These are phyloP conservation scores for Nicotiana noctiflora DNA, from an alignment of 257 asterid genomes.

Conservation along the genomic window DNA sequence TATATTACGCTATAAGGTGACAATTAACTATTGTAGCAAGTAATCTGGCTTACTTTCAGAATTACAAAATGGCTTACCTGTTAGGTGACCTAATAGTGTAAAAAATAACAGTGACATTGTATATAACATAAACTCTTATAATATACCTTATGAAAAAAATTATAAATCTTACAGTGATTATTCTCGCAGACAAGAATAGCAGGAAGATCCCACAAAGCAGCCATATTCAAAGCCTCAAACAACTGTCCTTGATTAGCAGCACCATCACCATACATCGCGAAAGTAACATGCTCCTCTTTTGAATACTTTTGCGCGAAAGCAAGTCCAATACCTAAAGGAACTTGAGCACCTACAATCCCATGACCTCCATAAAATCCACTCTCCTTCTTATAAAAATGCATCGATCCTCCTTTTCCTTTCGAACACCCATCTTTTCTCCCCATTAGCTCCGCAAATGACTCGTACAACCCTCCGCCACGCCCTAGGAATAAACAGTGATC, in stretches of 20 bases:
- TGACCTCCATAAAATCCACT: slow-evolving; percentile 90
- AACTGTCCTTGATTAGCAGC: slow-evolving; percentile 98
- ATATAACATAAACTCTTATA: not conserved
- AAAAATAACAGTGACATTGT: not conserved
- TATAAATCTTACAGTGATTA: slow-evolving; percentile 74
- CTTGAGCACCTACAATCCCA: slow-evolving; percentile 95
- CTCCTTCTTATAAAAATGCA: slow-evolving; percentile 91
- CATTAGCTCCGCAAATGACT: slow-evolving; percentile 78
- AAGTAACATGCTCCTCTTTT: slow-evolving; percentile 80
- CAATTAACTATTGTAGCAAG: not conserved
- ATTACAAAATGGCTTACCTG: not conserved
- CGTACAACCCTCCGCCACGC: slow-evolving; percentile 77
- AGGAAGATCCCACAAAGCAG: slow-evolving; percentile 94
- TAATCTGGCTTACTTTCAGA: not conserved
- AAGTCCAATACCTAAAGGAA: slow-evolving; percentile 84
- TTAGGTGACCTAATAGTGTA: too few relatives aligned
- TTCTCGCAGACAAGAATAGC: slow-evolving; percentile 97
- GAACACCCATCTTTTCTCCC: slow-evolving; percentile 90
- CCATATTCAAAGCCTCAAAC: slow-evolving; percentile 95
- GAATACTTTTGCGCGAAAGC: slow-evolving; percentile 88
- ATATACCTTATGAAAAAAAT: not conserved
- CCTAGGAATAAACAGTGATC: slow-evolving; percentile 68
- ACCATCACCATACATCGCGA: slow-evolving; percentile 92
- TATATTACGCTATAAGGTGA: not conserved
- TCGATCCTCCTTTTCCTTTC: slow-evolving; percentile 93